Percentiles rank a stretch among this genome's conserved stretches.
These are phyloP conservation scores for Diaporthe ampelina DNA, from an alignment of 2,329 filamentous ascomycete genomes.

Conservation along the genomic window DNA sequence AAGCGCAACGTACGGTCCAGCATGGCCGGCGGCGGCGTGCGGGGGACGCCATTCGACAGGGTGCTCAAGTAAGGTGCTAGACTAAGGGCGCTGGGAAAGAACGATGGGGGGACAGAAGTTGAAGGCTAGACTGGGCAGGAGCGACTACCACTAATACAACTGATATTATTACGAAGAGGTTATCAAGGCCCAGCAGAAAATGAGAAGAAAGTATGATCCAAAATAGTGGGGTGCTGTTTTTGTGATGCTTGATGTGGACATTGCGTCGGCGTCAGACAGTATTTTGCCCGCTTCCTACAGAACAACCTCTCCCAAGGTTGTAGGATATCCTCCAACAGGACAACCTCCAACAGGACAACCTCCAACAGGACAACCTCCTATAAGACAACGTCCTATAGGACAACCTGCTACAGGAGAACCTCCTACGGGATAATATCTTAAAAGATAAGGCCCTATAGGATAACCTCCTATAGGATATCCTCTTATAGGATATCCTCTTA, in stretches of 20 bases:
- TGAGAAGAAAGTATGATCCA: background rate
- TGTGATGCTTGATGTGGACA: background rate
- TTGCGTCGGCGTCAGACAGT: background rate
- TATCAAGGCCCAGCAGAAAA: background rate
- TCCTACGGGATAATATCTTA: no score
- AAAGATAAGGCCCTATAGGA: no score
- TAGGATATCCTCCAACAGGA: no score
- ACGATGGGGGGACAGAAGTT: background rate
- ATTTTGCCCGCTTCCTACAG: no score
- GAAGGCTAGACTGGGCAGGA: background rate
- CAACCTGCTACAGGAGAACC: no score
- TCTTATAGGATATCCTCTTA: no score
- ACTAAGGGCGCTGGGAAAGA: background rate
- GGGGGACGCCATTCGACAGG: slow-evolving; percentile 80
- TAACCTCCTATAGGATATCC: no score
- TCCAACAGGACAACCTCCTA: no score
- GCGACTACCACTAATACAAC: slow-evolving; percentile 1
- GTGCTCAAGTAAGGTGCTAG: slow-evolving; percentile 73
- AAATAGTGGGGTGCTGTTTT: background rate
- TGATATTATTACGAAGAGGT: slow-evolving; percentile 9
- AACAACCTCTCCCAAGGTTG: no score
- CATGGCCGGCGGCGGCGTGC: slow-evolving; percentile 85
- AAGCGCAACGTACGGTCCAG: slow-evolving; percentile 89
- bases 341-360: no score
- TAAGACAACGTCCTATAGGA: no score